Base-by-base conservation (phyloP, 768 basidiomycete genomes). In the Paxillus ammoniavirescens region DNA sequence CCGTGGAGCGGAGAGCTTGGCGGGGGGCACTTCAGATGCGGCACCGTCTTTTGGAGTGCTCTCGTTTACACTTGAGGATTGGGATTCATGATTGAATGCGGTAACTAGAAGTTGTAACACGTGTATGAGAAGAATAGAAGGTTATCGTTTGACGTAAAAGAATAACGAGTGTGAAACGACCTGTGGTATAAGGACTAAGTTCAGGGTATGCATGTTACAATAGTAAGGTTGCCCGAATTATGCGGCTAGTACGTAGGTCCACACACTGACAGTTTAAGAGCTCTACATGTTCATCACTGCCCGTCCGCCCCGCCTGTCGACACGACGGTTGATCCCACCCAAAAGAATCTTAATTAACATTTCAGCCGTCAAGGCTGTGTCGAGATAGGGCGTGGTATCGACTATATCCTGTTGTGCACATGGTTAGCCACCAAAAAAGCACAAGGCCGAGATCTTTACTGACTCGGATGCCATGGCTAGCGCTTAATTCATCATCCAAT, bases 41-140 rank as follows among this genome's bases (percentile, higher is more conserved):
- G 82, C 84, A 12, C 67, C 83, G 28, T 74, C 84, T 1, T 91
- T 89, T 64, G 85, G 82, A 1, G 77, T 89, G 31, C 72, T 92
- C 47, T 86, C 88, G 9, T 92, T 93, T 66, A 75, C 81, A 40
- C 72, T 93, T 54, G 87, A 91, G 49, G 89, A 90, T 64, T 92
- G 89, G 89, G 88, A 89, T 68, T 70, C 53, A 15, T 69, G 48
- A 56, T 48, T 48, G 13, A 9, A 40, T 21, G 15, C 35, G 5
- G 4, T 31, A 5, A 31, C 31, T 35, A 35, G 10, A 35, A 14
- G 10, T 13, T 13, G 35, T 12, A 35, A 35, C 35, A 35, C 13
- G 4, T 35, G 31, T 82, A 77, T 47, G 26, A 26, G 26, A 72
- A 79, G 14, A 38, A 14, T 38, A 38, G 15, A 38, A 15, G 14